A percentile compares a stretch with the other conserved stretches of the same genome.
Conservation (phyloP, 2,329 filamentous ascomycete species). For the Penicillium sp. region DNA sequence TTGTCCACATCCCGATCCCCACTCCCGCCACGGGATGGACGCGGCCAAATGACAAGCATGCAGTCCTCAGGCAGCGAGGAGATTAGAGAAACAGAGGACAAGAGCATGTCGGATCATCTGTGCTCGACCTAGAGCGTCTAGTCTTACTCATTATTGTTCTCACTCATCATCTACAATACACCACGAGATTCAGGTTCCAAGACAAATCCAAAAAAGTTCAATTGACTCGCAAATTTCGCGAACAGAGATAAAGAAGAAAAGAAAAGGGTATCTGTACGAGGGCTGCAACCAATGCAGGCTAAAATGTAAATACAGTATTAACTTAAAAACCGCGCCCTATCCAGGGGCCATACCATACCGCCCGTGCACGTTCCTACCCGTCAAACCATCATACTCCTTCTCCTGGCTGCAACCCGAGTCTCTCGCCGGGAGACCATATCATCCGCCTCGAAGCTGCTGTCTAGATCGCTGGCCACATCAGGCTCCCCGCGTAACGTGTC, state of each 20-base stretch:
- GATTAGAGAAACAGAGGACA: no score
- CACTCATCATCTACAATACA: background rate
- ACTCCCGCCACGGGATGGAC: background rate
- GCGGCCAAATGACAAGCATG: background rate
- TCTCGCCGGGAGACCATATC: constrained; percentile 33
- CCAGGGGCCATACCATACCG: background rate
- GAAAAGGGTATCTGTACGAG: constrained; percentile 35
- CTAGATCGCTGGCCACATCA: constrained; percentile 7
- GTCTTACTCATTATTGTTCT: background rate
- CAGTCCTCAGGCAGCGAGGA: background rate
- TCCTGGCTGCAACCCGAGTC: constrained; percentile 42
- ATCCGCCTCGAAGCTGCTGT: constrained; percentile 22
- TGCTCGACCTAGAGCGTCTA: background rate
- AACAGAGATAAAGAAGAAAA: constrained; percentile 3
- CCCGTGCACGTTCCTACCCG: background rate
- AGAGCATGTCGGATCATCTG: no score
- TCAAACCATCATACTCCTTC: constrained; percentile 51
- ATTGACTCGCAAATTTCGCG: constrained; percentile 8
- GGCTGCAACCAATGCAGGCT: constrained; percentile 22
- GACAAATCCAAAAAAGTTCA: constrained; percentile 8
- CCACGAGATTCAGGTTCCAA: background rate
- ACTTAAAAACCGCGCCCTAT: constrained; percentile 7
- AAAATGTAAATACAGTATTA: constrained; percentile 29
- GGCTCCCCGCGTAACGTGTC: constrained; percentile 11
- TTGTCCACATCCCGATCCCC: background rate